Evolutionary conservation across 225 moss, liverwort and hornwort species (phyloP).

Genomic region (Physcomitrellopsis africana): DNA sequence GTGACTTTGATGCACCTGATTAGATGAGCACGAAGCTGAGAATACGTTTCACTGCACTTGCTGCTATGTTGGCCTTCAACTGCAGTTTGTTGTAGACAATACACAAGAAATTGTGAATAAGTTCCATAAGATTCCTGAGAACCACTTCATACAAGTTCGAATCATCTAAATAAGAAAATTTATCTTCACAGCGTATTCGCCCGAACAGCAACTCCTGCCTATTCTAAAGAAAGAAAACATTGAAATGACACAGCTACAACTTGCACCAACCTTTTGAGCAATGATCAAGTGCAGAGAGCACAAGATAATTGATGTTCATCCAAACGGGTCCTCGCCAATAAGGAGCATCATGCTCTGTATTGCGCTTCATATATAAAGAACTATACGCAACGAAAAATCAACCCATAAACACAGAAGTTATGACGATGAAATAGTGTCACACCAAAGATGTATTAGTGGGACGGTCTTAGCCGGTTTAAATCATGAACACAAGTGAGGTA

Average conservation of each 20-base stretch:
- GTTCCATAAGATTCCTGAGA: neutral
- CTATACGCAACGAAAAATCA: conserved; percentile 38
- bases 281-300: conserved; percentile 78
- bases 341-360: conserved; percentile 98
- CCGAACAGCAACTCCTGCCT: conserved; percentile 1
- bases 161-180: neutral
- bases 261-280: conserved; percentile 62
- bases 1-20: conserved; percentile 43
- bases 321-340: conserved; percentile 99
- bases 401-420: conserved; percentile 23
- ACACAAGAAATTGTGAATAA: neutral
- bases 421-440: neutral
- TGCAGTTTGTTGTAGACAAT: conserved; percentile 26
- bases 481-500: neutral
- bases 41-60: conserved; percentile 47
- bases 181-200: neutral
- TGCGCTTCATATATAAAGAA: conserved; percentile 87
- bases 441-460: neutral
- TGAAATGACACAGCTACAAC: neutral
- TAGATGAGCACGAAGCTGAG: conserved; percentile 52
- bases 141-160: neutral
- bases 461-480: neutral
- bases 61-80: conserved; percentile 37
- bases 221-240: neutral
- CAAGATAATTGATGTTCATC: conserved; percentile 95